phyloP scores from a whole-genome alignment of 768 basidiomycete genomes.

The Lentinula raphanica region DNA sequence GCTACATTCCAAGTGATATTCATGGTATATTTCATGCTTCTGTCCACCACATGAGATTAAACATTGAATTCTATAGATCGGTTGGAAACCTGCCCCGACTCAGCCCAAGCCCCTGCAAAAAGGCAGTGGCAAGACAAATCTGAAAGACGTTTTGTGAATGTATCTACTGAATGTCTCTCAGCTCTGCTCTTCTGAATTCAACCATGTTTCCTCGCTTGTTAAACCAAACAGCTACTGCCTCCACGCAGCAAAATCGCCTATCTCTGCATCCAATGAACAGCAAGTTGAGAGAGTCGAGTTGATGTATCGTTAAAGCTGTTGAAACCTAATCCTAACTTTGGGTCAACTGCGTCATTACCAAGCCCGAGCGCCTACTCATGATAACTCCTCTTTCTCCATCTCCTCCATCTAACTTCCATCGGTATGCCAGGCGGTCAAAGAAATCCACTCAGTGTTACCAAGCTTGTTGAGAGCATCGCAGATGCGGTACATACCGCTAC shows the following conservation, averaged over 20 bases:
- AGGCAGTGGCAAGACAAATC: constrained; percentile 54
- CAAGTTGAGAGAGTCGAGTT: too few species aligned
- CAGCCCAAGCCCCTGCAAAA: constrained; percentile 65
- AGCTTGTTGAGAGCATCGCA: constrained; percentile 25
- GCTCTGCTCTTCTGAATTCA: neutral
- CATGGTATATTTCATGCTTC: constrained; percentile 51
- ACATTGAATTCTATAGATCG: constrained; percentile 47
- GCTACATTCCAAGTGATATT: constrained; percentile 97
- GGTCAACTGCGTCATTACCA: neutral
- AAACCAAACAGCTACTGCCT: too few species aligned
- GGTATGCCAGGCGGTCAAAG: constrained; percentile 48
- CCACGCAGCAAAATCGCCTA: too few species aligned
- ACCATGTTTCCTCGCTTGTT: too few species aligned
- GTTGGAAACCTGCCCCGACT: constrained; percentile 70
- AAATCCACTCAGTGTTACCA: constrained; percentile 38
- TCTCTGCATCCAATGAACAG: too few species aligned
- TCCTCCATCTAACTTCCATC: neutral
- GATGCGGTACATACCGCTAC: constrained; percentile 22
- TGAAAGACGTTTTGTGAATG: constrained; percentile 52
- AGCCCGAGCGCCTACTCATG: neutral
- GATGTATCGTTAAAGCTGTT: too few species aligned
- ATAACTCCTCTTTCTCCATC: neutral
- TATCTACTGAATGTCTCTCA: too few species aligned
- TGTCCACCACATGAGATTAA: neutral
- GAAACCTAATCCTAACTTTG: too few species aligned